A percentile compares a stretch with the other conserved stretches of the same genome.
phyloP scores from a whole-genome alignment of 83 land plant genomes.

The Thuja plicata region DNA sequence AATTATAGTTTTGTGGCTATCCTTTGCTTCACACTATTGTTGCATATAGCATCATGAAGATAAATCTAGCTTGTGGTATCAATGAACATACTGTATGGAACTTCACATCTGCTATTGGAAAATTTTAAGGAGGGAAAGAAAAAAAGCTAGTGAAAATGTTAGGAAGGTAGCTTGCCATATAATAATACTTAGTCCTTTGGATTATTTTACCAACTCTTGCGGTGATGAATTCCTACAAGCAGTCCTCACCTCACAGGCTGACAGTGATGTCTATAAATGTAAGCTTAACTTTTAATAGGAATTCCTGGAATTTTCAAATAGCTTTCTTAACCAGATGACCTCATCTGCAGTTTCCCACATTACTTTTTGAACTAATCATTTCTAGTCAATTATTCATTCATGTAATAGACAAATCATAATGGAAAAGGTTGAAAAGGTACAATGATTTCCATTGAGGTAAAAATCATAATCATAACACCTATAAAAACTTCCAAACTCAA shows the following conservation, averaged over 20 bases:
- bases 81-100: background rate
- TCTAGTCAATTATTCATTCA: background rate
- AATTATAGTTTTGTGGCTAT: no score
- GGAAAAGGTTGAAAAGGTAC: background rate
- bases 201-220: background rate
- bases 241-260: background rate
- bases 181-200: background rate
- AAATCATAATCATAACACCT: background rate
- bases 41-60: no score
- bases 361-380: background rate
- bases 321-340: background rate
- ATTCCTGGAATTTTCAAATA: background rate
- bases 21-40: no score
- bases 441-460: background rate
- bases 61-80: no score
- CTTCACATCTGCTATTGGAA: background rate
- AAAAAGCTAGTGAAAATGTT: background rate
- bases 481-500: background rate
- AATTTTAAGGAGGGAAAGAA: no score
- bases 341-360: background rate
- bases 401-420: background rate
- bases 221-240: background rate
- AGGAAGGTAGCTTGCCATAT: background rate
- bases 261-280: no score
- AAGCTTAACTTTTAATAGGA: background rate